Evolutionary conservation across 1,139 yeast genomes (phyloP).

Genomic region (Yamadazyma epiphylla): DNA sequence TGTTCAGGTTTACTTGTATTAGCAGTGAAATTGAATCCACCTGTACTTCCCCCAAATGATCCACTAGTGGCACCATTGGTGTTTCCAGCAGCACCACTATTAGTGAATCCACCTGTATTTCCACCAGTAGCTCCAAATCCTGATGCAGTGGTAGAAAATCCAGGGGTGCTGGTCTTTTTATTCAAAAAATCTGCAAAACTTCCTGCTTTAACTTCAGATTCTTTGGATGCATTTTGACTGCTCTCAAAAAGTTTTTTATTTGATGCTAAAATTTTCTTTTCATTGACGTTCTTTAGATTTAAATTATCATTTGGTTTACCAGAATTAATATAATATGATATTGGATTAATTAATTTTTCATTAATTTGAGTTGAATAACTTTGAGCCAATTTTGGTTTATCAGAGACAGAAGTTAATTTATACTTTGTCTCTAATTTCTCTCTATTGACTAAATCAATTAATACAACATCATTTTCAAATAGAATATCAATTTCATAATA

Average conservation of each 20-base stretch:
- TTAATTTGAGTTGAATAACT: constrained; percentile 56
- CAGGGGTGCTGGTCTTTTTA: constrained; percentile 1
- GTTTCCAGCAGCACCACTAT: too few species aligned
- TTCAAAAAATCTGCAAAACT: constrained; percentile 15
- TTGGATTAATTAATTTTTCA: constrained; percentile 28
- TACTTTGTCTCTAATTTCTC: constrained; percentile 42
- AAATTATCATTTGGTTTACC: constrained; percentile 32
- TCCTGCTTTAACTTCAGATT: constrained; percentile 10
- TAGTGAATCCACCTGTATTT: too few species aligned
- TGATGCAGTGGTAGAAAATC: too few species aligned
- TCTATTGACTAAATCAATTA: constrained; percentile 56
- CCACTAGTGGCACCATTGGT: too few species aligned
- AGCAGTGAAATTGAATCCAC: too few species aligned
- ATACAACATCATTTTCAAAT: constrained; percentile 19
- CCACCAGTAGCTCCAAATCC: too few species aligned
- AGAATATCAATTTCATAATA: constrained; percentile 60
- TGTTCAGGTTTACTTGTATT: too few species aligned
- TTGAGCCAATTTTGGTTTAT: constrained; percentile 52
- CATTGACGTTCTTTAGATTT: constrained; percentile 8
- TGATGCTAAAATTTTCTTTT: constrained; percentile 3
- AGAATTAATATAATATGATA: constrained; percentile 33
- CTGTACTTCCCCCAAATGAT: too few species aligned
- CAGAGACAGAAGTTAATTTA: constrained; percentile 38
- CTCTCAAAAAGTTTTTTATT: constrained; percentile 2
- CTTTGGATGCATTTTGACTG: not conserved